These are phyloP conservation scores for Hanseniaspora uvarum DNA, from an alignment of 1,139 yeast genomes.

Conservation along the genomic window DNA sequence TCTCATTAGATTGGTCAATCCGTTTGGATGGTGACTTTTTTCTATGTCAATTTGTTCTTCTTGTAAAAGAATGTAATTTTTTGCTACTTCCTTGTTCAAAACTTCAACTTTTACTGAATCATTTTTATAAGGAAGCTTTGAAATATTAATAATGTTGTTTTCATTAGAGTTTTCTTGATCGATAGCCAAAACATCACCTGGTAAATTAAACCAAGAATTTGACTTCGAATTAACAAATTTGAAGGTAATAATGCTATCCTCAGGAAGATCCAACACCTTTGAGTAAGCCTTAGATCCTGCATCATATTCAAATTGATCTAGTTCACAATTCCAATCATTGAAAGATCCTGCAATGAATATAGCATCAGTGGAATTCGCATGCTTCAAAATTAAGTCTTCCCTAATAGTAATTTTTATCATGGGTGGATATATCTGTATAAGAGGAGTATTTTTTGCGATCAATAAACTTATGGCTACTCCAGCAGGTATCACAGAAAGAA, in stretches of 20 bases:
- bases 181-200: neutral
- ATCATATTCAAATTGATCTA: neutral
- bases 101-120: neutral
- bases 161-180: neutral
- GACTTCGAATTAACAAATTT: neutral
- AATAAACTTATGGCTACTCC: too few relatives aligned
- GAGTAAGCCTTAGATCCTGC: neutral
- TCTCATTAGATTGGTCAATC: constrained; percentile 3
- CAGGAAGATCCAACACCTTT: neutral
- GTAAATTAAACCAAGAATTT: constrained; percentile 5
- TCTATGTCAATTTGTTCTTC: constrained; percentile 1
- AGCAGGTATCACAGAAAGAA: too few relatives aligned
- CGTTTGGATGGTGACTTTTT: neutral
- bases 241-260: neutral
- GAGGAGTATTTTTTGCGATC: too few relatives aligned
- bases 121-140: neutral
- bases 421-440: neutral
- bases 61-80: constrained; percentile 2
- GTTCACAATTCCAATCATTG: constrained; percentile 7
- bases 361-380: neutral
- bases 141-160: neutral
- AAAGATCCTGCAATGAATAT: constrained; percentile 4
- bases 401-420: neutral
- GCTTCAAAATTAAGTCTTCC: neutral
- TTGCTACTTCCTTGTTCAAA: neutral